phyloP scores from a whole-genome alignment of 192 early-diverging fungal genomes.

The Cetraspora pellucida region DNA sequence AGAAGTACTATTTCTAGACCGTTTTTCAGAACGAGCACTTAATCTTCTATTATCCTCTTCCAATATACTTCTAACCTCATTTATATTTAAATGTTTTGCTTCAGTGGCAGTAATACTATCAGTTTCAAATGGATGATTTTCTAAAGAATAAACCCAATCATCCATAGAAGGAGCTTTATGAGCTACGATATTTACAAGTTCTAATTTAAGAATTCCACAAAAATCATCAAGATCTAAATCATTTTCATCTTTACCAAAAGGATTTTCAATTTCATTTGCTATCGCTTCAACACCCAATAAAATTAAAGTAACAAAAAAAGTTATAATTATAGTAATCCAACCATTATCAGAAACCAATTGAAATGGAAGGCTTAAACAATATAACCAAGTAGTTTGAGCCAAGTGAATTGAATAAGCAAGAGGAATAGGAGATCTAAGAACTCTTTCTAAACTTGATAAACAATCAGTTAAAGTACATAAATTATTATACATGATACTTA shows the following conservation, averaged over 20 bases:
- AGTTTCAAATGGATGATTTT: not conserved
- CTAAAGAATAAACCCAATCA: not conserved
- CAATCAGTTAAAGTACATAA: slow-evolving; percentile 57
- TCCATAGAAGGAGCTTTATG: not conserved
- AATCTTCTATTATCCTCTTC: not conserved
- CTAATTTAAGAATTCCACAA: slow-evolving; percentile 40
- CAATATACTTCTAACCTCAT: not conserved
- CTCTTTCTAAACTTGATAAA: slow-evolving; percentile 78
- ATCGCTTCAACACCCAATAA: slow-evolving; percentile 85
- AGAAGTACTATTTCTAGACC: too few relatives aligned
- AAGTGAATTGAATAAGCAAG: slow-evolving; percentile 86
- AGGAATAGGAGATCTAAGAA: slow-evolving; percentile 85
- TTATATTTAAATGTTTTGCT: not conserved
- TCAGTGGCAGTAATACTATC: not conserved
- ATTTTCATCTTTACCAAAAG: slow-evolving; percentile 82
- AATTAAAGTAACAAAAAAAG: slow-evolving; percentile 69
- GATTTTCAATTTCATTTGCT: slow-evolving; percentile 90
- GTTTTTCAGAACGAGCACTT: too few relatives aligned
- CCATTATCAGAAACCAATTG: slow-evolving; percentile 61
- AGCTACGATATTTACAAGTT: not conserved
- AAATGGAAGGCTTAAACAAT: slow-evolving; percentile 80
- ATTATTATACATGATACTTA: slow-evolving; percentile 52
- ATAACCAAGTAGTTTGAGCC: slow-evolving; percentile 75
- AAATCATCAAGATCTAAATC: slow-evolving; percentile 67
- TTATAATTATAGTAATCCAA: slow-evolving; percentile 68